These are phyloP conservation scores for Nymphaea colorata DNA, from an alignment of 164 flowering plant genomes.

Conservation along the genomic window DNA sequence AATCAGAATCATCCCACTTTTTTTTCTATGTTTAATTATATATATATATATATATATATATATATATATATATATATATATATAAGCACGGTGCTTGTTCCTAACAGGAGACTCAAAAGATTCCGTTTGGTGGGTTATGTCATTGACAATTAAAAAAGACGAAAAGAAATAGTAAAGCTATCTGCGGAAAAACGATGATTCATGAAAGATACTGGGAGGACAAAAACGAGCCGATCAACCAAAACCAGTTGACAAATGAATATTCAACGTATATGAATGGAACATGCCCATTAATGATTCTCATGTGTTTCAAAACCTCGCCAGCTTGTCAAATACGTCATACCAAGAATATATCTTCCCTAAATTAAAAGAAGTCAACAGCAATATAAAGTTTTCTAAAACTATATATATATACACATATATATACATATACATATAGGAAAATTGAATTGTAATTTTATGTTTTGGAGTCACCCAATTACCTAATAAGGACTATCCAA, in stretches of 20 bases:
- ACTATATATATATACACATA: too few relatives aligned
- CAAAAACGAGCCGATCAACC: not conserved
- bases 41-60: too few relatives aligned
- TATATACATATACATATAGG: too few relatives aligned
- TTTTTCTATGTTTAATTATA: too few relatives aligned
- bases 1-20: too few relatives aligned
- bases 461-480: too few relatives aligned
- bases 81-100: not conserved
- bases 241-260: not conserved
- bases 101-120: not conserved
- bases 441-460: too few relatives aligned
- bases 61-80: too few relatives aligned
- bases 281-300: not conserved
- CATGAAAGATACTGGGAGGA: not conserved
- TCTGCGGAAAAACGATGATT: not conserved
- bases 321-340: not conserved
- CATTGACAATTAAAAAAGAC: too few relatives aligned
- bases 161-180: too few relatives aligned
- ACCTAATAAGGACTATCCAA: too few relatives aligned
- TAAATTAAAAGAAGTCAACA: not conserved
- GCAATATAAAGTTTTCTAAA: not conserved
- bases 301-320: not conserved
- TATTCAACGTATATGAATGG: not conserved
- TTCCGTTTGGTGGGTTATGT: too few relatives aligned
- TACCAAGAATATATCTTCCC: not conserved